Percentiles rank a stretch among this genome's conserved stretches.
phyloP scores from a whole-genome alignment of 139 green algal genomes.

The Chlorella sp. region DNA sequence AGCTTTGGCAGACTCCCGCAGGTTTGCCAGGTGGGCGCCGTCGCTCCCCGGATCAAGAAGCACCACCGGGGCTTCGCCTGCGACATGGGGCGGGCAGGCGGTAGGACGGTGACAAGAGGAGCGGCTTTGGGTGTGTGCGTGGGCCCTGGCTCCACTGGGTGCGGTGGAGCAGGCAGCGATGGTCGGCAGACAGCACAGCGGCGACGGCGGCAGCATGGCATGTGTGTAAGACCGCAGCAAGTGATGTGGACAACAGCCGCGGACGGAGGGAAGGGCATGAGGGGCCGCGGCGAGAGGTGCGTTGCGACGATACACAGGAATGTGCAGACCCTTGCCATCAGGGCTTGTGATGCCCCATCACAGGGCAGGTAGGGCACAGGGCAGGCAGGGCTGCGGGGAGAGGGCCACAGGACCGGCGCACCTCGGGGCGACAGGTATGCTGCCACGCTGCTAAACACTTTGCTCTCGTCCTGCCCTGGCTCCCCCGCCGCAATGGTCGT shows the following conservation, averaged over 20 bases:
- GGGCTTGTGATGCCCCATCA: background rate
- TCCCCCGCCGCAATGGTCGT: constrained; percentile 15
- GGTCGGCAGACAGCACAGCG: too few species aligned
- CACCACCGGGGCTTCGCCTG: constrained; percentile 5
- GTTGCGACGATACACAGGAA: background rate
- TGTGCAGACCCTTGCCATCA: background rate
- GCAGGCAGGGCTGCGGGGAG: background rate
- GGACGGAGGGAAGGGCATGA: too few species aligned
- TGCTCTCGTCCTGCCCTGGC: background rate
- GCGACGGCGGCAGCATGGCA: too few species aligned
- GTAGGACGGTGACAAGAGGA: too few species aligned
- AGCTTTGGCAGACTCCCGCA: constrained; percentile 3
- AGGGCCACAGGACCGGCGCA: background rate
- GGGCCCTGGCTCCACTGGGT: too few species aligned
- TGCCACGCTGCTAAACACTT: constrained; percentile 13
- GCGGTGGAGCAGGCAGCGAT: too few species aligned
- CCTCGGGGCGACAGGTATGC: constrained; percentile 11
- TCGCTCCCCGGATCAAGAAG: background rate
- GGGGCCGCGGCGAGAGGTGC: too few species aligned
- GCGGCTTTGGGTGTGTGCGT: background rate
- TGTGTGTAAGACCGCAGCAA: too few species aligned
- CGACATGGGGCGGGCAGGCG: background rate
- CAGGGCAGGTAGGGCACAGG: background rate
- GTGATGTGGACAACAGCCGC: too few species aligned
- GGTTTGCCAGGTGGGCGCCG: background rate